Base-by-base conservation (phyloP, 2,329 filamentous ascomycete genomes). In the Thyridium curvatum region DNA sequence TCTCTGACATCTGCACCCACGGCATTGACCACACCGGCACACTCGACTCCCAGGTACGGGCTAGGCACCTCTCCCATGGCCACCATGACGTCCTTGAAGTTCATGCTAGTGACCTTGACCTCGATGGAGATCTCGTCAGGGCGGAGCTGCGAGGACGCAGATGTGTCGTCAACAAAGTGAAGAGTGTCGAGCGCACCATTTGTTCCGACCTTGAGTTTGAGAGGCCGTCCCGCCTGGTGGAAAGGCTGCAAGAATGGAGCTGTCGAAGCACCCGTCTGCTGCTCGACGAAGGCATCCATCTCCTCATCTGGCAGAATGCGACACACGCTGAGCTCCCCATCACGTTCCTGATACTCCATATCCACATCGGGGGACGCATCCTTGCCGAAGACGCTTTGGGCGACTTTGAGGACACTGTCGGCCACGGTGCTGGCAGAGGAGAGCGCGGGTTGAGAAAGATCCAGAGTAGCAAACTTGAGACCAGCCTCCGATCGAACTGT, bases 61-160 rank as follows among this genome's bases (percentile, higher is more conserved):
- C 18, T 29, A 4, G 37, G 37, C 1, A 48, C 34, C 38, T 44
- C 35, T 32, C 44, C 44, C 42, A 46, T 41, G 2, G 59, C 52
- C 10, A 56, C 48, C 21, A 62, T 45, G 8, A 62, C 49, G 42
- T 66, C 63, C 8, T 47, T 45, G 39, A 60, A 61, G 41, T 62
- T 63, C 12, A 64, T 42, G 37, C 41, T 41, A 8, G 48, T 46
- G 8, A 52, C 55, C 14, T 45, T 41, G 35, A 53, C 43, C 32
- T 54, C 46, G 32, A 60, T 47, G 33, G 46, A 41, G 10, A 58
- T 45, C n/a, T 50, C 44, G 14, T 45, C 39, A 0, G 44, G 28
- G 4, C 8, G 14, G 1, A 55, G 41, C 8, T 29, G 30, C 16
- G 33, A 10, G 7, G 32, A 14, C 3, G 30, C 16, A 7, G 12